phyloP scores from a whole-genome alignment of 345 rosid species.

The Psidium guajava region DNA sequence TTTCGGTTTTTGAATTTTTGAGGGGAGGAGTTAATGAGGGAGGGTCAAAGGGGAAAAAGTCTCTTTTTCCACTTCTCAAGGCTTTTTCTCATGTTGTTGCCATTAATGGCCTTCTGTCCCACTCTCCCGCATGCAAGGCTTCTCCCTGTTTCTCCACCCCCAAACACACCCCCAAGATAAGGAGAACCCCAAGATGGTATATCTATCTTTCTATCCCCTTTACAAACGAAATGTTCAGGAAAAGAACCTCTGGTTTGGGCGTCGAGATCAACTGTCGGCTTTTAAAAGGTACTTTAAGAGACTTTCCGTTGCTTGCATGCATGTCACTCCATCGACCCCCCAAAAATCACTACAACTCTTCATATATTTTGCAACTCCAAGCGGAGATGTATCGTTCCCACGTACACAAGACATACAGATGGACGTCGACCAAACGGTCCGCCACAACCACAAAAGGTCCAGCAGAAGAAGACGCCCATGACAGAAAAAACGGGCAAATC shows the following conservation, averaged over 20 bases:
- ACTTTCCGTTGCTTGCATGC: neutral
- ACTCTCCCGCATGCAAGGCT: neutral
- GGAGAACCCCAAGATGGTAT: neutral
- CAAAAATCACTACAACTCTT: no score
- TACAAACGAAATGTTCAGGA: neutral
- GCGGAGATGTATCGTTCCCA: neutral
- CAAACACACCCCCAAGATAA: neutral
- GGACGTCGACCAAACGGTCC: neutral
- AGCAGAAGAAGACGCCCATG: neutral
- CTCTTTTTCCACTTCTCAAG: neutral
- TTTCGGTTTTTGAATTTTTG: neutral
- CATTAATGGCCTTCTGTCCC: neutral
- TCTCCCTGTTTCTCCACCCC: neutral
- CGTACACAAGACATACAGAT: neutral
- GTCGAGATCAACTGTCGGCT: neutral
- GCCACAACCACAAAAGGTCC: neutral
- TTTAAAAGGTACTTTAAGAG: neutral
- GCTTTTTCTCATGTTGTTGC: neutral
- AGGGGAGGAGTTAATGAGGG: neutral
- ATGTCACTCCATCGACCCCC: neutral
- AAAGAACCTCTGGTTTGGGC: neutral
- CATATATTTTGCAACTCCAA: neutral
- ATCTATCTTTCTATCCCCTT: neutral
- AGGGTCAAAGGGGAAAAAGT: neutral
- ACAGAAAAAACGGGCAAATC: neutral